Evolutionary conservation across 2,329 filamentous ascomycete genomes (phyloP).

Genomic region (Diplodia seriata): DNA sequence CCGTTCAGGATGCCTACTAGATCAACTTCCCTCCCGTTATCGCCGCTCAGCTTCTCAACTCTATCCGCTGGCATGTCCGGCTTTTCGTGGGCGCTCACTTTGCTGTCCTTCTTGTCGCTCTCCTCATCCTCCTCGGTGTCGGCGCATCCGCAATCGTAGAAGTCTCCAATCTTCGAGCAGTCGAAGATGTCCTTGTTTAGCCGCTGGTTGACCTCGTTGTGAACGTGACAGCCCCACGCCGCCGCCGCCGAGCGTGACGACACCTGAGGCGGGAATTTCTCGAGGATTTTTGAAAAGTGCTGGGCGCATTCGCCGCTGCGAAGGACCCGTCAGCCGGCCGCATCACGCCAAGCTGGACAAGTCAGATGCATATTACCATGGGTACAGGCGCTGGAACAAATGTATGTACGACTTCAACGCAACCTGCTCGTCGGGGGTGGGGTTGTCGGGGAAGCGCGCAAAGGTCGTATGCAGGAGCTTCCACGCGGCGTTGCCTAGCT

Average conservation of each 20-base stretch:
- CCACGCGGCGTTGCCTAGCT: slow-evolving; percentile 70
- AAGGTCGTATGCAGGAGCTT: slow-evolving; percentile 72
- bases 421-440: slow-evolving; percentile 65
- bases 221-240: slow-evolving; percentile 70
- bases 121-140: slow-evolving; percentile 53
- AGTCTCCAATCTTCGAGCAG: slow-evolving; percentile 69
- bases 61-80: slow-evolving; percentile 40
- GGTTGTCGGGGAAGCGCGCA: slow-evolving; percentile 69
- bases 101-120: slow-evolving; percentile 32
- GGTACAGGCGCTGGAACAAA: slow-evolving; percentile 69
- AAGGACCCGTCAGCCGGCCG: slow-evolving; percentile 19
- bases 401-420: slow-evolving; percentile 67
- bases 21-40: slow-evolving; percentile 42
- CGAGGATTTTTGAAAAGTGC: slow-evolving; percentile 67
- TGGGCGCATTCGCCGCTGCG: slow-evolving; percentile 68
- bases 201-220: slow-evolving; percentile 70
- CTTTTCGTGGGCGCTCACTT: slow-evolving; percentile 35
- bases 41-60: slow-evolving; percentile 39
- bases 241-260: slow-evolving; percentile 67
- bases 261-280: slow-evolving; percentile 69
- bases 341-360: slow-evolving; percentile 6
- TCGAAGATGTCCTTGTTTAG: slow-evolving; percentile 67
- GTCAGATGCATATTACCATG: slow-evolving; percentile 55
- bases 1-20: slow-evolving; percentile 34
- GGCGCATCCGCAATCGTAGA: slow-evolving; percentile 71